Conservation (phyloP, 495 filamentous ascomycete species). For the Penicillium odoratum region DNA sequence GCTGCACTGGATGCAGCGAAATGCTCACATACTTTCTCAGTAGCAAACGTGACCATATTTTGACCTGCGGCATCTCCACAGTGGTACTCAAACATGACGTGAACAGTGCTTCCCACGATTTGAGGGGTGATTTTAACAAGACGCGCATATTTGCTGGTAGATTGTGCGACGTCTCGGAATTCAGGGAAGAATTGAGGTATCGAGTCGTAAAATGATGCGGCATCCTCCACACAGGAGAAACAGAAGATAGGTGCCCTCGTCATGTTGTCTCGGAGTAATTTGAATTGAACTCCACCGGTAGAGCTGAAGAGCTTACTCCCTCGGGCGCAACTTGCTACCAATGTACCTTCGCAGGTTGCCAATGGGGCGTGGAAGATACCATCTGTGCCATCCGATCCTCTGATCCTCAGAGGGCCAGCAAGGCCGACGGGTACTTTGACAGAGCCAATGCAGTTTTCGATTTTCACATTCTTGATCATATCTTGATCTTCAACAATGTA, state of each 20-base stretch:
- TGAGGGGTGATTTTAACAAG: slow-evolving; percentile 6
- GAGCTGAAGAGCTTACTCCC: slow-evolving; percentile 14
- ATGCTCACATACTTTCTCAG: slow-evolving; percentile 12
- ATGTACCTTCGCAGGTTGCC: slow-evolving; percentile 15
- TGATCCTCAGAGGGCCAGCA: slow-evolving; percentile 15
- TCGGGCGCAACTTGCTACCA: slow-evolving; percentile 20
- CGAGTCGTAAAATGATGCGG: slow-evolving; percentile 4
- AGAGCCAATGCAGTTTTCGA: slow-evolving; percentile 22
- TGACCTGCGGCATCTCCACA: slow-evolving; percentile 19
- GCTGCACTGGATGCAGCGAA: not conserved
- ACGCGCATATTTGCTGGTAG: slow-evolving; percentile 11
- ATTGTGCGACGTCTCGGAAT: slow-evolving; percentile 10
- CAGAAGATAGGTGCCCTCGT: slow-evolving; percentile 12
- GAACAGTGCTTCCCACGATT: slow-evolving; percentile 13
- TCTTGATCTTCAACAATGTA: slow-evolving; percentile 3
- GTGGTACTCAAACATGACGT: slow-evolving; percentile 13
- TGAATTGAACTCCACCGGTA: slow-evolving; percentile 10
- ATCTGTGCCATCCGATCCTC: not conserved
- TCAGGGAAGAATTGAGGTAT: not conserved
- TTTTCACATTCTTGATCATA: slow-evolving; percentile 5
- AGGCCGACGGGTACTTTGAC: slow-evolving; percentile 15
- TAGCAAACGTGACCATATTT: slow-evolving; percentile 20
- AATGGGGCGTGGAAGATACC: slow-evolving; percentile 13
- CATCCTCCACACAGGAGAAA: slow-evolving; percentile 8
- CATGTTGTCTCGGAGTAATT: slow-evolving; percentile 12